phyloP scores from a whole-genome alignment of 768 basidiomycete species.

The Cystobasidium onofrii region DNA sequence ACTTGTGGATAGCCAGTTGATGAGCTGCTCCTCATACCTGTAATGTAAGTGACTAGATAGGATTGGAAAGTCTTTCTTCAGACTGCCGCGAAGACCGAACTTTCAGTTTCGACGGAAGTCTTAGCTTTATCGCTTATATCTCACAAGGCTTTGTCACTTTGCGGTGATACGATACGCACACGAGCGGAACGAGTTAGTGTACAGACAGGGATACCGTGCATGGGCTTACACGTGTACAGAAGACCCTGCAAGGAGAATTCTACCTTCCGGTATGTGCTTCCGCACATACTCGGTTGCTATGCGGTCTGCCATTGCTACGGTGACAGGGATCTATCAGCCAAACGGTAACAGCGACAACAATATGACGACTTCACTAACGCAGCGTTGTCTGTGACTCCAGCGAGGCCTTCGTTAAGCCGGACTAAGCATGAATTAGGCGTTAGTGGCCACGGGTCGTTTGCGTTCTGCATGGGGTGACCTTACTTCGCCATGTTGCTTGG shows the following conservation, averaged over 20 bases:
- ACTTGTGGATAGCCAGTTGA: not conserved
- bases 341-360: too few relatives aligned
- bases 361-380: too few relatives aligned
- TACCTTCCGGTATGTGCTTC: conserved; percentile 9
- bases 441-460: not conserved
- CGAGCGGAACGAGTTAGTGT: too few relatives aligned
- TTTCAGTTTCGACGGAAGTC: too few relatives aligned
- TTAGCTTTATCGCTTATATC: not conserved
- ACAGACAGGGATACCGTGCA: too few relatives aligned
- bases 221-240: conserved; percentile 18
- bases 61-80: conserved; percentile 23
- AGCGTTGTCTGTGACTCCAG: conserved; percentile 12
- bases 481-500: conserved; percentile 33
- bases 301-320: conserved; percentile 13
- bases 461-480: not conserved
- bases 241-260: conserved; percentile 19
- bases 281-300: conserved; percentile 9
- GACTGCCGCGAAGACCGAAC: not conserved
- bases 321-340: too few relatives aligned
- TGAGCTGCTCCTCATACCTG: not conserved
- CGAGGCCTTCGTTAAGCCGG: conserved; percentile 30
- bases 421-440: not conserved
- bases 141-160: conserved; percentile 26
- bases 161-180: too few relatives aligned
- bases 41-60: conserved; percentile 10